Conservation (phyloP, 176 grass and related monocot genomes). For the Echinochloa phyllopogon region DNA sequence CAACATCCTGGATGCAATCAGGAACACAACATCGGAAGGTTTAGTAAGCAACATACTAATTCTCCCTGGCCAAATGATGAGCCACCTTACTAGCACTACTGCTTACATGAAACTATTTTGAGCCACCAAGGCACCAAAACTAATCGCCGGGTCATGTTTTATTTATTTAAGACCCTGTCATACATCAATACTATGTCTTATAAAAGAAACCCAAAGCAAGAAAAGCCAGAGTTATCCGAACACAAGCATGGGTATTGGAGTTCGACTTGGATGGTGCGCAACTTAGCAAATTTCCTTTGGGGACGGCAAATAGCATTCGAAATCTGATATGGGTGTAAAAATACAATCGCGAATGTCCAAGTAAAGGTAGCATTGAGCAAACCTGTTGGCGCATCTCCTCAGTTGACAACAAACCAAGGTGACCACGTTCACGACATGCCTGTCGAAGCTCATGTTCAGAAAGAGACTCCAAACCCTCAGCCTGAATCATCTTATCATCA, state of each 20-base stretch:
- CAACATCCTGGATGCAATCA: no score
- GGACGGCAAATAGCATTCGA: neutral
- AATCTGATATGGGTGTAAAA: neutral
- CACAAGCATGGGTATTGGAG: neutral
- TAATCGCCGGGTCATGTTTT: neutral
- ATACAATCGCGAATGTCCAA: neutral
- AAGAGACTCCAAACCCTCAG: conserved; percentile 86
- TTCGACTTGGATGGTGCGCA: neutral
- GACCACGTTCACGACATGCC: conserved; percentile 86
- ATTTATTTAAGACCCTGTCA: conserved; percentile 27
- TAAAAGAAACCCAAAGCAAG: conserved; percentile 21
- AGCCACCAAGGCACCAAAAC: conserved; percentile 11
- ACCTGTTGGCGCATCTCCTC: conserved; percentile 97
- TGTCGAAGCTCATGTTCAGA: conserved; percentile 93
- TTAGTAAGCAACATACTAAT: no score
- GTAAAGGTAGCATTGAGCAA: conserved; percentile 20
- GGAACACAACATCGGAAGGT: no score
- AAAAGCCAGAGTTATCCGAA: conserved; percentile 8
- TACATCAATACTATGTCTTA: neutral
- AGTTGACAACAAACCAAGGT: conserved; percentile 79
- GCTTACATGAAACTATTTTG: neutral
- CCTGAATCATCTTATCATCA: conserved; percentile 90
- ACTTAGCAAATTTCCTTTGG: neutral
- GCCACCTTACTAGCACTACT: no score
- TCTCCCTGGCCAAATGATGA: no score